phyloP scores from a whole-genome alignment of 805 yeast species.

The Nakazawaea pomicola region DNA sequence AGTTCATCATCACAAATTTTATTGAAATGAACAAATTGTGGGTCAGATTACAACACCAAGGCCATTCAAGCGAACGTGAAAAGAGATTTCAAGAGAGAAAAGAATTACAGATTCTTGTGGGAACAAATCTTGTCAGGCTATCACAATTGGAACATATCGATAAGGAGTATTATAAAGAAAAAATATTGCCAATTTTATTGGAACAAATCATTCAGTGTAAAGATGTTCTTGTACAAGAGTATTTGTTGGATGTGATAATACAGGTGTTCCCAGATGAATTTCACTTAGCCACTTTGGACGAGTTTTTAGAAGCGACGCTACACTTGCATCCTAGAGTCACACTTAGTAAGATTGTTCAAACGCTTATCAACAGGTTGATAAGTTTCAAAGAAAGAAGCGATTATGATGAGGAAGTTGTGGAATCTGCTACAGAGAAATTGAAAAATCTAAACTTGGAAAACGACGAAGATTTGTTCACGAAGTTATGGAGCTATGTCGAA shows the following conservation, averaged over 20 bases:
- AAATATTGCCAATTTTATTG: constrained; percentile 71
- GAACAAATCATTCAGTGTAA: constrained; percentile 92
- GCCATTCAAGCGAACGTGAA: constrained; percentile 77
- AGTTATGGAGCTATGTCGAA: constrained; percentile 62
- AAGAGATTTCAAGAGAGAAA: constrained; percentile 75
- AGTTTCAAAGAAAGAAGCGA: constrained; percentile 41
- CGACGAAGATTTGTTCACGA: constrained; percentile 43
- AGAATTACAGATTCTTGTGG: constrained; percentile 87
- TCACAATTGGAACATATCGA: constrained; percentile 81
- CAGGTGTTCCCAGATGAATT: constrained; percentile 95
- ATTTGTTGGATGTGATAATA: constrained; percentile 82
- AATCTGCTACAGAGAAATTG: too few species aligned
- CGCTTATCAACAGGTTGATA: constrained; percentile 69
- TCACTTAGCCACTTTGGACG: constrained; percentile 70
- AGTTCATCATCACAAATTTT: constrained; percentile 79
- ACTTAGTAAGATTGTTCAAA: constrained; percentile 57
- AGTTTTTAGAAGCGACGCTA: constrained; percentile 59
- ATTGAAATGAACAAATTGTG: constrained; percentile 97
- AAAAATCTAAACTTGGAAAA: constrained; percentile 15
- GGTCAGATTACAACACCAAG: constrained; percentile 96
- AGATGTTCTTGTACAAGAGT: constrained; percentile 89
- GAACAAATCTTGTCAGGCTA: constrained; percentile 84
- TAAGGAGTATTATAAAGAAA: constrained; percentile 36
- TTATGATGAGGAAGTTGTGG: constrained; percentile 12
- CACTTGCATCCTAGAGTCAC: constrained; percentile 68